Conservation (phyloP, 2,329 filamentous ascomycete genomes). For the Alternaria postmessia region DNA sequence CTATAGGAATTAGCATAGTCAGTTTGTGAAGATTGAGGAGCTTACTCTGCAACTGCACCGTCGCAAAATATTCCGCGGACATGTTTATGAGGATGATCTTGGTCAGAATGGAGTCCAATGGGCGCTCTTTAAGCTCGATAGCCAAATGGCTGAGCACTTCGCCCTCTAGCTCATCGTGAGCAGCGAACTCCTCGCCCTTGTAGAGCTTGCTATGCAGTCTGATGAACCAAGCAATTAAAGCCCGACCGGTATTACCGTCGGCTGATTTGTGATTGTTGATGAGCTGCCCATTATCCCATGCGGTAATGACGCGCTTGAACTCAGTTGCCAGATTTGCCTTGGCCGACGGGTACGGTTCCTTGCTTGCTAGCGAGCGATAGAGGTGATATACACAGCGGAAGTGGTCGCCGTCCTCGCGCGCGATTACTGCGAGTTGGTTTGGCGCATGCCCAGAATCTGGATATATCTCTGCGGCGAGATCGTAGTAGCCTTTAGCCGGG, state of each 20-base stretch:
- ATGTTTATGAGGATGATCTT: slow-evolving; percentile 89
- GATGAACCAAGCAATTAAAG: slow-evolving; percentile 82
- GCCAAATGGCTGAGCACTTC: slow-evolving; percentile 83
- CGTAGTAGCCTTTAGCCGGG: slow-evolving; percentile 83
- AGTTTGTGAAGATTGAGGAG: slow-evolving; percentile 25
- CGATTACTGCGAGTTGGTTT: slow-evolving; percentile 90
- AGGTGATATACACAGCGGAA: slow-evolving; percentile 89
- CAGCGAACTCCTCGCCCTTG: slow-evolving; percentile 75
- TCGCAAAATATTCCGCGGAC: slow-evolving; percentile 78
- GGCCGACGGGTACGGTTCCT: slow-evolving; percentile 77
- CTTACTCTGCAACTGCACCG: slow-evolving; percentile 65
- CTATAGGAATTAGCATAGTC: slow-evolving; percentile 27
- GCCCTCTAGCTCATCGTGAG: slow-evolving; percentile 81
- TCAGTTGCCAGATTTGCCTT: slow-evolving; percentile 79
- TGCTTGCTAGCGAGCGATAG: slow-evolving; percentile 80
- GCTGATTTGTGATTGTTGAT: slow-evolving; percentile 51
- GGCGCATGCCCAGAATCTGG: slow-evolving; percentile 82
- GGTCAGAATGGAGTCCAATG: slow-evolving; percentile 70
- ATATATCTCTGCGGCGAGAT: slow-evolving; percentile 78
- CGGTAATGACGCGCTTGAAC: slow-evolving; percentile 71
- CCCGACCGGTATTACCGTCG: slow-evolving; percentile 64
- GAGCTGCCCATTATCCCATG: slow-evolving; percentile 65
- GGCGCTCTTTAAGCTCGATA: slow-evolving; percentile 73
- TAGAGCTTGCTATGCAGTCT: slow-evolving; percentile 86
- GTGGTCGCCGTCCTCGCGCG: slow-evolving; percentile 78